Conservation (phyloP, 2,329 filamentous ascomycete species). For the Cladophialophora exuberans region DNA sequence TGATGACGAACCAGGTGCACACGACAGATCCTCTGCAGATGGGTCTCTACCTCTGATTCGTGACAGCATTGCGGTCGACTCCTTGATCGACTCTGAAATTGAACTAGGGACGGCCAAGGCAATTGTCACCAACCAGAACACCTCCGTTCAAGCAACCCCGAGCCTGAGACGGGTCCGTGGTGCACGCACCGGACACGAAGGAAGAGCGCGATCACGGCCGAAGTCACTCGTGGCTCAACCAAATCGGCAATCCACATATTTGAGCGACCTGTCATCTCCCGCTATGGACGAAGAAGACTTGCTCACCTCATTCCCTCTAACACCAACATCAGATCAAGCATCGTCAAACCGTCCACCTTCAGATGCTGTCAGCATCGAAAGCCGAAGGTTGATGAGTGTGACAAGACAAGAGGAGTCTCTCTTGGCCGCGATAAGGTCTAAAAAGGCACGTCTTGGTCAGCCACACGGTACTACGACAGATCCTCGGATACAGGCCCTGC, state of each 20-base stretch:
- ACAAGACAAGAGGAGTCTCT: slow-evolving; percentile 58
- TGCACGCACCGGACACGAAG: slow-evolving; percentile 26
- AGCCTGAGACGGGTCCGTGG: slow-evolving; percentile 15
- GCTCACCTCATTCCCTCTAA: slow-evolving; percentile 29
- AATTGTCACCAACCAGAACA: slow-evolving; percentile 38
- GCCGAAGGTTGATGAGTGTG: slow-evolving; percentile 55
- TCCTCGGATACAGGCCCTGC: slow-evolving; percentile 35
- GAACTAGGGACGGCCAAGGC: slow-evolving; percentile 48
- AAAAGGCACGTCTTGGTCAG: slow-evolving; percentile 47
- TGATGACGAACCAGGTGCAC: slow-evolving; percentile 40
- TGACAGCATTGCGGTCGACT: slow-evolving; percentile 46
- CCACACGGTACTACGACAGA: slow-evolving; percentile 39
- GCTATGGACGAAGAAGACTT: slow-evolving; percentile 17
- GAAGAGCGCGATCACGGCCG: slow-evolving; percentile 1
- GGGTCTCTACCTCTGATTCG: slow-evolving; percentile 32
- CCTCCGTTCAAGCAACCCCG: slow-evolving; percentile 15
- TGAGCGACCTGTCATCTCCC: slow-evolving; percentile 25
- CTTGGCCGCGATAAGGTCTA: slow-evolving; percentile 54
- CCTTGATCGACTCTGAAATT: slow-evolving; percentile 41
- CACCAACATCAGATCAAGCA: slow-evolving; percentile 22
- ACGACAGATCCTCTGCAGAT: slow-evolving; percentile 3
- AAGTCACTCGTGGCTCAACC: slow-evolving; percentile 4
- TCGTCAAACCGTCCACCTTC: slow-evolving; percentile 25
- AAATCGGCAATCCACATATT: slow-evolving; percentile 18
- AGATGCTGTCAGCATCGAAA: slow-evolving; percentile 32